A percentile compares a stretch with the other conserved stretches of the same genome.
These are phyloP conservation scores for Corniculantispora saksenae DNA, from an alignment of 2,329 filamentous ascomycete genomes.

Conservation along the genomic window DNA sequence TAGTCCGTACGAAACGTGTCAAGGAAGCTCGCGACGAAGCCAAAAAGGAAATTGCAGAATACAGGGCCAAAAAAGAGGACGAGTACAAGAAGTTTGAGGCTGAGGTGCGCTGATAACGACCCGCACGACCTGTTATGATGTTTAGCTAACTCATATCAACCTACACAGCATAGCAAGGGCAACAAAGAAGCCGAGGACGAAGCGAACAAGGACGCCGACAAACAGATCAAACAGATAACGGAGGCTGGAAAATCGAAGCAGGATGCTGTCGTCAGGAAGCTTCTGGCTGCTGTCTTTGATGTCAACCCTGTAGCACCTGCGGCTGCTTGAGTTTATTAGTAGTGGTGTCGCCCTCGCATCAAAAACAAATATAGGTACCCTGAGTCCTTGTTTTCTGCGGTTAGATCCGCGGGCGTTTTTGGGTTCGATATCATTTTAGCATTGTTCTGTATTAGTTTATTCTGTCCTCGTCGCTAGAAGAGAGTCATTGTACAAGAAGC, in stretches of 20 bases:
- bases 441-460: slow-evolving; percentile 15
- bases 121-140: not conserved
- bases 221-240: slow-evolving; percentile 78
- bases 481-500: not conserved
- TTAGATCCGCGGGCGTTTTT: not conserved
- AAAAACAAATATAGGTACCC: not conserved
- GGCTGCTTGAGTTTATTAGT: slow-evolving; percentile 22
- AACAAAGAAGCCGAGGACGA: slow-evolving; percentile 77
- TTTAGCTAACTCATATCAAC: slow-evolving; percentile 7
- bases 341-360: not conserved
- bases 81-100: slow-evolving; percentile 96
- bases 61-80: slow-evolving; percentile 84
- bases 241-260: slow-evolving; percentile 79
- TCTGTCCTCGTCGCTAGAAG: not conserved
- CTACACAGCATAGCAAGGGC: slow-evolving; percentile 80
- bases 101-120: slow-evolving; percentile 43
- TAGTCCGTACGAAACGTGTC: slow-evolving; percentile 85
- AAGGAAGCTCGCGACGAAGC: slow-evolving; percentile 95
- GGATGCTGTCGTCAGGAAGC: slow-evolving; percentile 75
- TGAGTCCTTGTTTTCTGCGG: not conserved
- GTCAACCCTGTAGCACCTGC: slow-evolving; percentile 67
- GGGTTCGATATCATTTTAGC: not conserved
- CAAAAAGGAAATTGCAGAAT: slow-evolving; percentile 96
- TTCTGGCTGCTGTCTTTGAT: slow-evolving; percentile 82
- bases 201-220: slow-evolving; percentile 79